Evolutionary conservation across 1,284 basidiomycete species (phyloP), one percentile per base, ranked within the genome.

Genomic region (Cystobasidium pallidum): DNA sequence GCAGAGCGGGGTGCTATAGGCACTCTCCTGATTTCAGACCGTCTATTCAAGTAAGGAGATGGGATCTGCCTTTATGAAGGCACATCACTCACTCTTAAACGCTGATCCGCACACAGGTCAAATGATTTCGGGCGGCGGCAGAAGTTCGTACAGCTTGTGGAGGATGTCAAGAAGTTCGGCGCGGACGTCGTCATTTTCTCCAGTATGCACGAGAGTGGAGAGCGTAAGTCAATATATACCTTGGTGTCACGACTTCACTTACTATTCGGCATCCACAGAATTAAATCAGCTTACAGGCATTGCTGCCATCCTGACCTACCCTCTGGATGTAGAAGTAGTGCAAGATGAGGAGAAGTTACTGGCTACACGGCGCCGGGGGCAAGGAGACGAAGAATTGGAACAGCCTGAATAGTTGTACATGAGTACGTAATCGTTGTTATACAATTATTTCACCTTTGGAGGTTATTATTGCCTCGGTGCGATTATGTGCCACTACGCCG

Each of bases 181-280:
- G 96, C 89, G 45, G 93, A 98, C 79, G 93, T 94, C 3, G 84
- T 97, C 55, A 94, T 98, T 76, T 99, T 99, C 81, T 96, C 93
- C 7, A 95, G 92, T 78, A 97, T 99, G 95, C 96, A 99, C 81
- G 95, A 99, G 81, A 92, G 91, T 30, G 96, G 96, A 28, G 91
- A 95, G 84, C 92, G 91, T 93, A 79, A 79, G 90, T 84, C 8
- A 0, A 26, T 39, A 39, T 39, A 39, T 39, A 7, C 36, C 7
- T n/a, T n/a, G n/a, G n/a, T n/a, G n/a, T n/a, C n/a, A n/a, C n/a
- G n/a, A n/a, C n/a, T n/a, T n/a, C n/a, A n/a, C n/a, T n/a, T n/a
- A n/a, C n/a, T n/a, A n/a, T n/a, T n/a, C n/a, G n/a, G n/a, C n/a
- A n/a, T n/a, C n/a, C 2, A 49, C 80, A 94, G 94, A 99, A 81